These are phyloP conservation scores for Globisporangium rhizosaccharum DNA, from an alignment of 352 stramenopile genomes.

Conservation along the genomic window DNA sequence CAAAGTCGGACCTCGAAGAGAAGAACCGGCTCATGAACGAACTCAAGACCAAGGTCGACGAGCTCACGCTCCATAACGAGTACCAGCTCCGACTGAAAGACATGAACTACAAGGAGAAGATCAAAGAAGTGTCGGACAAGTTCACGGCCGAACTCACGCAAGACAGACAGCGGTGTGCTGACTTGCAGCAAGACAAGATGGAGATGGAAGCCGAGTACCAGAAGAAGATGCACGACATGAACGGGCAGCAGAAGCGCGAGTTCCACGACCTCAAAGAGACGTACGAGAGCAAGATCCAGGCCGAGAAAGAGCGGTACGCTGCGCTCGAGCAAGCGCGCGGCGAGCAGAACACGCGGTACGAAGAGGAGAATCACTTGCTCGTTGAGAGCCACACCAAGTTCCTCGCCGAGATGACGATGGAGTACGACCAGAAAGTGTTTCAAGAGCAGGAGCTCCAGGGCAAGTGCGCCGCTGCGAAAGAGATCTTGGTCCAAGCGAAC, in stretches of 20 bases:
- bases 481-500: conserved; percentile 80
- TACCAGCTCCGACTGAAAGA: conserved; percentile 94
- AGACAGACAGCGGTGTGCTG: conserved; percentile 87
- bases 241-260: conserved; percentile 83
- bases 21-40: conserved; percentile 90
- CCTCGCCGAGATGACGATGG: conserved; percentile 88
- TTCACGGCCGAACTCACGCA: conserved; percentile 92
- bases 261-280: conserved; percentile 87
- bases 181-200: conserved; percentile 87
- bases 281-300: conserved; percentile 91
- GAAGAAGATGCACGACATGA: conserved; percentile 89
- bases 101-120: conserved; percentile 95
- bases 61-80: conserved; percentile 92
- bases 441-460: conserved; percentile 77
- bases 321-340: conserved; percentile 71
- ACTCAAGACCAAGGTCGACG: conserved; percentile 93
- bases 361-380: conserved; percentile 73
- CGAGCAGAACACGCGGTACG: conserved; percentile 63
- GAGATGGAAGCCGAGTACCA: conserved; percentile 91
- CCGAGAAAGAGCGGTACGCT: conserved; percentile 86
- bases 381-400: conserved; percentile 82
- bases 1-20: conserved; percentile 91
- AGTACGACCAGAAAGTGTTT: conserved; percentile 89
- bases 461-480: conserved; percentile 53
- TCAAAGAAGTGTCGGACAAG: conserved; percentile 93